Conservation (phyloP, 352 stramenopile genomes). For the Thraustochytrium striatum region DNA sequence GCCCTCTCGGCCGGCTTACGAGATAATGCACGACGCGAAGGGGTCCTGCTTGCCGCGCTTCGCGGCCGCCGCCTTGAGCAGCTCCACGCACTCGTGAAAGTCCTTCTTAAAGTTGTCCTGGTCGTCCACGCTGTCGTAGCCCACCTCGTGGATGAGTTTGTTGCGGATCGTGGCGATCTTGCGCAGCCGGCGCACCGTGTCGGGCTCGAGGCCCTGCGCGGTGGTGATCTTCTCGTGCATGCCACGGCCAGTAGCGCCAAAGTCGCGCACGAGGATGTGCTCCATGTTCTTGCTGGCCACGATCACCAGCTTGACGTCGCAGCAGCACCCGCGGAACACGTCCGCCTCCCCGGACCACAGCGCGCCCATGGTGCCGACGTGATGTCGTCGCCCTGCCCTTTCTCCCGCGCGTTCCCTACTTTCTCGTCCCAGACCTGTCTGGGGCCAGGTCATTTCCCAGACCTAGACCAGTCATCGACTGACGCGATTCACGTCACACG, state of each 20-base stretch:
- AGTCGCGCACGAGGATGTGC: constrained; percentile 64
- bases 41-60: constrained; percentile 52
- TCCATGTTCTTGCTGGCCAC: constrained; percentile 74
- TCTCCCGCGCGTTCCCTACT: no score
- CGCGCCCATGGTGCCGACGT: no score
- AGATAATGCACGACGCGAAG: constrained; percentile 29
- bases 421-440: no score
- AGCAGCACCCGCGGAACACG: constrained; percentile 24
- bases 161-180: constrained; percentile 74
- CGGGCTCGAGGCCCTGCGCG: constrained; percentile 58
- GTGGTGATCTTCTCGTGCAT: constrained; percentile 70
- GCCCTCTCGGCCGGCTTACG: background rate
- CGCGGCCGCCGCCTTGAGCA: constrained; percentile 64
- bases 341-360: background rate
- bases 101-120: constrained; percentile 64
- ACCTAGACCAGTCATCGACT: no score
- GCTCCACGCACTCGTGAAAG: constrained; percentile 63
- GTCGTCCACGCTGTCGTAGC: constrained; percentile 63
- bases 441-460: no score
- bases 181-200: constrained; percentile 66
- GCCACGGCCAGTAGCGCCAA: constrained; percentile 64
- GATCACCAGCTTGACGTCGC: constrained; percentile 73
- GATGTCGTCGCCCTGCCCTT: no score
- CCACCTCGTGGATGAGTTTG: constrained; percentile 69
- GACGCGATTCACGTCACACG: no score